phyloP scores from a whole-genome alignment of 257 asterid genomes.

The Catharanthus roseus region DNA sequence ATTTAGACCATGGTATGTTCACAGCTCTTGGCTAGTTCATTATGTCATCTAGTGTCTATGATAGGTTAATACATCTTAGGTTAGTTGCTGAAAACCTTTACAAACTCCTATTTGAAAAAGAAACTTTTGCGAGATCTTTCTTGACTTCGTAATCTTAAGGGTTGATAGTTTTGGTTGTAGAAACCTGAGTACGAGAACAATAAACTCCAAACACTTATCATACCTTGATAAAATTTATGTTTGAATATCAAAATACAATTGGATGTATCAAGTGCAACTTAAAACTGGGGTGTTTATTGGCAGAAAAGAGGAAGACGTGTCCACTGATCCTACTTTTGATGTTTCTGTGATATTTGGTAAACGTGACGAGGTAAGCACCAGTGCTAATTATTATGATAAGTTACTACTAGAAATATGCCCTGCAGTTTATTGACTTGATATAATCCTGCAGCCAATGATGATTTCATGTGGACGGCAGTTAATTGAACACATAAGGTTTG shows the following conservation, averaged over 20 bases:
- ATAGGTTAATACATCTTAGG: not conserved
- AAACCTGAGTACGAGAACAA: not conserved
- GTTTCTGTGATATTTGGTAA: conserved; percentile 75
- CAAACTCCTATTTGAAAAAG: not conserved
- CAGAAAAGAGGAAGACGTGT: conserved; percentile 89
- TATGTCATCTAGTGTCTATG: not conserved
- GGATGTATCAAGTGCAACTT: not conserved
- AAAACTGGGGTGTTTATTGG: conserved; percentile 15
- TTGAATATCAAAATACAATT: not conserved
- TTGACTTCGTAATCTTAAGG: not conserved
- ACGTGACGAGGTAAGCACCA: conserved; percentile 63
- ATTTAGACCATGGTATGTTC: not conserved
- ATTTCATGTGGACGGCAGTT: conserved; percentile 81
- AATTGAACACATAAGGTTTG: conserved; percentile 79
- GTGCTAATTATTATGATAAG: not conserved
- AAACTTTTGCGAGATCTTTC: not conserved
- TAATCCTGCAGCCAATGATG: conserved; percentile 68
- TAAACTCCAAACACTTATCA: not conserved
- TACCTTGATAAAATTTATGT: not conserved
- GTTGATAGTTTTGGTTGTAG: not conserved
- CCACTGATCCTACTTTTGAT: conserved; percentile 62
- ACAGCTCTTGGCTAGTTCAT: not conserved
- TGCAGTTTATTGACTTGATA: conserved; percentile 17
- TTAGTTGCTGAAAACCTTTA: not conserved
- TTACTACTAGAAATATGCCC: not conserved